Percentiles rank a stretch among this genome's conserved stretches.
phyloP scores from a whole-genome alignment of 2,329 filamentous ascomycete species.

The Cladosporium halotolerans region DNA sequence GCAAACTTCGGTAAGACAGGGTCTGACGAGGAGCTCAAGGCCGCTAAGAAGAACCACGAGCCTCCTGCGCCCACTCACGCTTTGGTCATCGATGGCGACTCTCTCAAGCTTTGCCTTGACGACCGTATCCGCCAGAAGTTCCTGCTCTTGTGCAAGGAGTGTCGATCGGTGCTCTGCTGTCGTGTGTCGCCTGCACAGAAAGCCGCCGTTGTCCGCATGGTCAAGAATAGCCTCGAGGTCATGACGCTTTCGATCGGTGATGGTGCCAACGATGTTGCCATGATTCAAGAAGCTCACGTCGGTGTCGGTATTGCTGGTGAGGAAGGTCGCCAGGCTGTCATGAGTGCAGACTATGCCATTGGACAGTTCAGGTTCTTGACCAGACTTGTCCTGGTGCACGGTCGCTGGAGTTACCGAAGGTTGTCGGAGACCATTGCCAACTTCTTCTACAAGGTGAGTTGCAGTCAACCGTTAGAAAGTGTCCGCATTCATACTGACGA shows the following conservation, averaged over 20 bases:
- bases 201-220: constrained; percentile 91
- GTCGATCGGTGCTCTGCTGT: constrained; percentile 92
- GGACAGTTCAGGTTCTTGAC: constrained; percentile 88
- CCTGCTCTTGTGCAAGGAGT: constrained; percentile 90
- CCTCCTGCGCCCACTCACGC: constrained; percentile 84
- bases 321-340: constrained; percentile 85
- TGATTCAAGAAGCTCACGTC: constrained; percentile 97
- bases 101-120: constrained; percentile 78
- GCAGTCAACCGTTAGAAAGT: not conserved
- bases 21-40: constrained; percentile 74
- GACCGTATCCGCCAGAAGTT: constrained; percentile 86
- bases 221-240: constrained; percentile 89
- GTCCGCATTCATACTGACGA: not conserved
- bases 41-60: constrained; percentile 75
- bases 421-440: constrained; percentile 92
- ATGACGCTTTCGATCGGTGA: constrained; percentile 94
- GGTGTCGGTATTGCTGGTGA: constrained; percentile 92
- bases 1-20: constrained; percentile 71
- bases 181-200: constrained; percentile 96
- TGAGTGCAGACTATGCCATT: constrained; percentile 95
- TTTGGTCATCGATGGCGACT: constrained; percentile 90
- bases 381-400: constrained; percentile 79
- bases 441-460: constrained; percentile 89
- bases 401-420: constrained; percentile 92
- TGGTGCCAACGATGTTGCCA: constrained; percentile 91